Conservation (phyloP, 169 alveolate species). For the Plasmodium yoelii region DNA sequence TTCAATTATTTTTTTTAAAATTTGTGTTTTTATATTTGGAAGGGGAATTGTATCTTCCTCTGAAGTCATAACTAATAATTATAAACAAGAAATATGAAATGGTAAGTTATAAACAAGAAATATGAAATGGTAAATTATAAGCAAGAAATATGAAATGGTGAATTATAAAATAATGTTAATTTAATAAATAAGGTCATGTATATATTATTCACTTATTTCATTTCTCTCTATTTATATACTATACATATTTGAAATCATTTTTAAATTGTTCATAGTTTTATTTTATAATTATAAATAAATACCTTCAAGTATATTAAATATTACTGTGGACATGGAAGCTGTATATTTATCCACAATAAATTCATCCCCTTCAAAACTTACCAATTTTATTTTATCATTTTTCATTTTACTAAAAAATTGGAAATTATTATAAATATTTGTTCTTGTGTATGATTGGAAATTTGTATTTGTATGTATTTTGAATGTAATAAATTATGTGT, state of each 20-base stretch:
- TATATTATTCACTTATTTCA: neutral
- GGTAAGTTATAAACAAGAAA: conserved; percentile 75
- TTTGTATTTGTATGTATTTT: neutral
- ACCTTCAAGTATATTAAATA: conserved; percentile 93
- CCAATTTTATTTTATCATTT: conserved; percentile 86
- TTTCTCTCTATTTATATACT: neutral
- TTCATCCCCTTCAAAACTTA: conserved; percentile 92
- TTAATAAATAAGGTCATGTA: neutral
- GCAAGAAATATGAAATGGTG: conserved; percentile 82
- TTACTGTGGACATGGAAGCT: conserved; percentile 90
- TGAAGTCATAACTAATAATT: conserved; percentile 46
- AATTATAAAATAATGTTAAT: neutral
- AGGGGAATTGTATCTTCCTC: conserved; percentile 94
- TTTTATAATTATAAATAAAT: conserved; percentile 3
- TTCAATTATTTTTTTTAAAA: conserved; percentile 92
- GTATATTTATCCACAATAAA: conserved; percentile 91
- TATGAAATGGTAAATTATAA: conserved; percentile 63
- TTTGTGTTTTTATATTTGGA: conserved; percentile 91
- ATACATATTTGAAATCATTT: neutral
- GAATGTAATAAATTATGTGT: too few species aligned
- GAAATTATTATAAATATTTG: neutral
- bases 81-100: conserved; percentile 82
- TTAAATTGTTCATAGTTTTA: neutral
- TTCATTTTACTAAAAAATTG: conserved; percentile 27
- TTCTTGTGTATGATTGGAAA: neutral